Evolutionary conservation across 176 grass and related monocot genomes (phyloP).

Genomic region (Oryza brachyantha): DNA sequence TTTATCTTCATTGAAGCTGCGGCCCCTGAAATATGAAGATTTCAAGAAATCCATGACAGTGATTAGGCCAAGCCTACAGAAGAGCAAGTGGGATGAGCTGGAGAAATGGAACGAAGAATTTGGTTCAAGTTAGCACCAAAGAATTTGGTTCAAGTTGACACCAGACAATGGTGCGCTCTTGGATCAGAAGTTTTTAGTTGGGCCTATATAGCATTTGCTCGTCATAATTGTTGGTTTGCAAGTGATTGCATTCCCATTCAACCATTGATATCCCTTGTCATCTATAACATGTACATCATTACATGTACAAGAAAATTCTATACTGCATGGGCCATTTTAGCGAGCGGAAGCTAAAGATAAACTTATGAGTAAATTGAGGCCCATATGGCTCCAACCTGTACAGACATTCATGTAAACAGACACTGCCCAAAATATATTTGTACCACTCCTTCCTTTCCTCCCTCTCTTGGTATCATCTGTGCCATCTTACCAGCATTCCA

Average conservation of each 20-base stretch:
- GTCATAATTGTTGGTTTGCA: neutral
- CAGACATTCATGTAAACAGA: neutral
- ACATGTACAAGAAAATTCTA: neutral
- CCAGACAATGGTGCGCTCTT: neutral
- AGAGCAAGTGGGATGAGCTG: slow-evolving; percentile 89
- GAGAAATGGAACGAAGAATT: slow-evolving; percentile 91
- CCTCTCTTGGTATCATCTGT: neutral
- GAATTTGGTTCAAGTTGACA: slow-evolving; percentile 58
- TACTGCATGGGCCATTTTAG: too few species aligned
- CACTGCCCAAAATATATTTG: neutral
- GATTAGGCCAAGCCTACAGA: slow-evolving; percentile 87
- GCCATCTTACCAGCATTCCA: neutral
- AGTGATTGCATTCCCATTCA: neutral
- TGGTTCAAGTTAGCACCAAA: slow-evolving; percentile 54
- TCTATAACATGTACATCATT: neutral
- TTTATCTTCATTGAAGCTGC: slow-evolving; percentile 40
- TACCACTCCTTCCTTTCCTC: neutral
- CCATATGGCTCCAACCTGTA: neutral
- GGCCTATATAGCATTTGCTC: neutral
- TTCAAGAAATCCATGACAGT: slow-evolving; percentile 71
- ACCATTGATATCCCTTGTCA: neutral
- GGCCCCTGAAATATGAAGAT: slow-evolving; percentile 65
- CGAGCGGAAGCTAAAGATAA: neutral
- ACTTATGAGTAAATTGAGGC: neutral
- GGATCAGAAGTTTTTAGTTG: too few species aligned